These are phyloP conservation scores for Tolypocladium inflatum DNA, from an alignment of 2,329 filamentous ascomycete species.

Conservation along the genomic window DNA sequence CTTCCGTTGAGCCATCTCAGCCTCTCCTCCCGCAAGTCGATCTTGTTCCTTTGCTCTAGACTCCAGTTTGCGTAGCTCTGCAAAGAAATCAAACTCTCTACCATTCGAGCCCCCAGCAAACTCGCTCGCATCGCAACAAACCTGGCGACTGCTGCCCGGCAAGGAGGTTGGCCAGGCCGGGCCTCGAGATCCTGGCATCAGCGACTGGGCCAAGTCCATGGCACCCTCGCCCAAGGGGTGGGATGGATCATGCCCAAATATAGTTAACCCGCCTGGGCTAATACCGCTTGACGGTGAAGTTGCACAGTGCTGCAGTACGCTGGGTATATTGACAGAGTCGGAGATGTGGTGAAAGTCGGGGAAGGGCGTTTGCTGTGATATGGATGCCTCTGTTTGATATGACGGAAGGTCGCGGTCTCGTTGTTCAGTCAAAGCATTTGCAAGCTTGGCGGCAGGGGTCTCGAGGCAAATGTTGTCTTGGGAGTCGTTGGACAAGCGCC, in stretches of 20 bases:
- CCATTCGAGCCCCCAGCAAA: neutral
- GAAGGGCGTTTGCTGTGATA: no score
- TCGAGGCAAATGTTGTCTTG: no score
- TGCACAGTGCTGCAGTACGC: no score
- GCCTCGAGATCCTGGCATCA: neutral
- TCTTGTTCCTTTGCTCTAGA: constrained; percentile 3
- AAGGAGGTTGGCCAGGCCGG: neutral
- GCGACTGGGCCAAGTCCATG: neutral
- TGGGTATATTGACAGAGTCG: no score
- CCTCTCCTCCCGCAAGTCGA: neutral
- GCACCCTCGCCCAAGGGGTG: no score
- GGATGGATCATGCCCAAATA: neutral
- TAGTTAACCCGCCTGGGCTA: neutral
- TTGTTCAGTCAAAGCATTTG: no score
- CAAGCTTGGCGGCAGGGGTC: no score
- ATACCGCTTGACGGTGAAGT: no score
- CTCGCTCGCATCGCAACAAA: neutral
- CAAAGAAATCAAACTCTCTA: constrained; percentile 3
- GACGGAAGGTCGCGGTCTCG: no score
- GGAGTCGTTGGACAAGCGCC: no score
- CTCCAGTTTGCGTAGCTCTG: constrained; percentile 6
- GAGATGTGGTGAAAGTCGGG: no score
- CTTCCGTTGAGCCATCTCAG: neutral
- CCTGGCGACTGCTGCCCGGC: neutral
- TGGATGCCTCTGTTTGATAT: no score